phyloP scores from a whole-genome alignment of 1,284 basidiomycete genomes.

The Ceratobasidium sp. region DNA sequence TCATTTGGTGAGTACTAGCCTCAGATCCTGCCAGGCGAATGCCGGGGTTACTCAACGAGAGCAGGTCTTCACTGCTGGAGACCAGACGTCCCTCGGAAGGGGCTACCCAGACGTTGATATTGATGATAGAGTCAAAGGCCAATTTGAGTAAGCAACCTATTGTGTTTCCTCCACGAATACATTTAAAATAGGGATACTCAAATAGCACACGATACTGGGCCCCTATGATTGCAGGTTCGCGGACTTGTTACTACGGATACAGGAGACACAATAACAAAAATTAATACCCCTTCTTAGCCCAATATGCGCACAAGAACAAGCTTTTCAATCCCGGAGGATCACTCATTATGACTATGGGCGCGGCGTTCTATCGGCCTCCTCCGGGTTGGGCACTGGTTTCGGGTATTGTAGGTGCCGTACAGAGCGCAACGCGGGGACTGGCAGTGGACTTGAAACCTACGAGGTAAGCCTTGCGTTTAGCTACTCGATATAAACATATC shows the following conservation, averaged over 20 bases:
- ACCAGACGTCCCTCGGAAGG: not conserved
- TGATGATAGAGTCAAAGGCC: slow-evolving; percentile 10
- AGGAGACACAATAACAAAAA: not conserved
- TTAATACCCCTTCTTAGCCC: slow-evolving; percentile 8
- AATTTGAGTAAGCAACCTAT: slow-evolving; percentile 19
- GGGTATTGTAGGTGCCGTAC: slow-evolving; percentile 21
- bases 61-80: slow-evolving; percentile 25
- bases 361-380: not conserved
- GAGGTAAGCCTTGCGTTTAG: not conserved
- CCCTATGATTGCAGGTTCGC: slow-evolving; percentile 20
- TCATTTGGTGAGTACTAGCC: slow-evolving; percentile 8
- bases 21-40: not conserved
- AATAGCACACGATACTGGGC: slow-evolving; percentile 29
- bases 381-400: slow-evolving; percentile 24
- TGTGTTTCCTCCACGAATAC: not conserved
- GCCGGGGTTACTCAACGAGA: not conserved
- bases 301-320: slow-evolving; percentile 32
- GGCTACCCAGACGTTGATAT: slow-evolving; percentile 3
- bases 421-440: slow-evolving; percentile 28
- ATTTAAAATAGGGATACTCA: not conserved
- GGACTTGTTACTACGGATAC: no score
- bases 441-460: slow-evolving; percentile 24
- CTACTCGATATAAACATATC: not conserved
- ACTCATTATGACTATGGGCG: slow-evolving; percentile 28
- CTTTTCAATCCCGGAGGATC: slow-evolving; percentile 31